Evolutionary conservation across 352 stramenopile genomes (phyloP).

Genomic region (Blastocystis hominis): DNA sequence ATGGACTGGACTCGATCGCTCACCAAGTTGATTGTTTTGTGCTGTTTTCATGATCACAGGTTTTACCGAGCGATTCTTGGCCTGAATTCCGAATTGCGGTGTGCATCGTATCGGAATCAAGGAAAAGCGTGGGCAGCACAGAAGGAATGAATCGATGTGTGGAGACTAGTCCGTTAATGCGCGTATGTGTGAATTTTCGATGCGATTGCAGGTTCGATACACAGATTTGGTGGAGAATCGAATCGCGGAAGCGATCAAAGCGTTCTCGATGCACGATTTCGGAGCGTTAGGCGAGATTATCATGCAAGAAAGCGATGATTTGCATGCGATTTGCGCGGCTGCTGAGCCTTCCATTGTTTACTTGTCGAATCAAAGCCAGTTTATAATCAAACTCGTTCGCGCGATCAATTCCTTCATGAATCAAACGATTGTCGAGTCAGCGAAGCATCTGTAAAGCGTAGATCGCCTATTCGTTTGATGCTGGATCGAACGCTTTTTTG

Average conservation of each 20-base stretch:
- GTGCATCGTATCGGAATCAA: constrained; percentile 83
- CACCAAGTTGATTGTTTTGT: constrained; percentile 63
- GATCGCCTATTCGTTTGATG: constrained; percentile 95
- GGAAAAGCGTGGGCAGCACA: constrained; percentile 91
- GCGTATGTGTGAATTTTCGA: constrained; percentile 17
- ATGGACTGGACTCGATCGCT: constrained; percentile 71
- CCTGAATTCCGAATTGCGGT: constrained; percentile 83
- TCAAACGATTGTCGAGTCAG: not conserved
- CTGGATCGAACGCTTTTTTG: constrained; percentile 84
- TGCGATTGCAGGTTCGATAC: constrained; percentile 75
- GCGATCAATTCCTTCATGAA: constrained; percentile 78
- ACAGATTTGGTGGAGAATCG: constrained; percentile 73
- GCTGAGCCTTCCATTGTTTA: constrained; percentile 96
- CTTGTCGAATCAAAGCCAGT: constrained; percentile 82
- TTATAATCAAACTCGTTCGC: constrained; percentile 78
- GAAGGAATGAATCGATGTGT: constrained; percentile 86
- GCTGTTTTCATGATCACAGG: not conserved
- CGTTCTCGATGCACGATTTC: constrained; percentile 83
- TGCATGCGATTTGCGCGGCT: constrained; percentile 92
- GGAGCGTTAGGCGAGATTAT: constrained; percentile 83
- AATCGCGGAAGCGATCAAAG: constrained; percentile 76
- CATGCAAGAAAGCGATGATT: constrained; percentile 94
- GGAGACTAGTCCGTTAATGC: constrained; percentile 69
- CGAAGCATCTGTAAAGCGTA: constrained; percentile 63
- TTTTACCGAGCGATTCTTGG: constrained; percentile 71